A percentile compares a stretch with the other conserved stretches of the same genome.
Evolutionary conservation across 805 yeast species (phyloP).

Genomic region (Zygoascus bituminiphila): DNA sequence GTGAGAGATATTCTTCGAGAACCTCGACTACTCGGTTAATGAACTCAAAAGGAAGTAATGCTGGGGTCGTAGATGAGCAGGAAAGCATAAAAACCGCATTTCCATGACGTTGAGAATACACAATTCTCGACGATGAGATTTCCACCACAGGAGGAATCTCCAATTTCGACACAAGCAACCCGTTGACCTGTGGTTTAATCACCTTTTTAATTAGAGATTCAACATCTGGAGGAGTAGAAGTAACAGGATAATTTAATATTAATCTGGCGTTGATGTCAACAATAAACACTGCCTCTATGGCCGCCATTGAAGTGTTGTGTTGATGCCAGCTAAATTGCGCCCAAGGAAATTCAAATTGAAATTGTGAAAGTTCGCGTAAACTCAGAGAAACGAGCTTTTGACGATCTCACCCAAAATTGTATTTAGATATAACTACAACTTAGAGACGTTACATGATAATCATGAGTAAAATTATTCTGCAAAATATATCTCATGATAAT

Average conservation of each 20-base stretch:
- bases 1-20: constrained; percentile 51
- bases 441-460: too few relatives aligned
- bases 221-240: constrained; percentile 28
- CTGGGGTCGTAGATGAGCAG: constrained; percentile 32
- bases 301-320: constrained; percentile 20
- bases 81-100: constrained; percentile 24
- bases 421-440: too few relatives aligned
- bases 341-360: too few relatives aligned
- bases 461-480: too few relatives aligned
- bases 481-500: too few relatives aligned
- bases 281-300: constrained; percentile 34
- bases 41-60: constrained; percentile 48
- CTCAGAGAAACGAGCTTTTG: too few relatives aligned
- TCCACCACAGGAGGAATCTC: constrained; percentile 16
- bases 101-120: constrained; percentile 22
- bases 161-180: background rate
- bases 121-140: constrained; percentile 23
- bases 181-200: constrained; percentile 7
- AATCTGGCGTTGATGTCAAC: constrained; percentile 36
- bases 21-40: constrained; percentile 42
- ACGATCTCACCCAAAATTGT: too few relatives aligned
- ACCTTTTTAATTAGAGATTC: constrained; percentile 23
- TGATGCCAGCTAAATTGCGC: background rate
- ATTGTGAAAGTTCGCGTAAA: too few relatives aligned
- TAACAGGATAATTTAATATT: constrained; percentile 33